Evolutionary conservation across 139 green algal genomes (phyloP).

Genomic region (Auxenochlorella pyrenoidosa): DNA sequence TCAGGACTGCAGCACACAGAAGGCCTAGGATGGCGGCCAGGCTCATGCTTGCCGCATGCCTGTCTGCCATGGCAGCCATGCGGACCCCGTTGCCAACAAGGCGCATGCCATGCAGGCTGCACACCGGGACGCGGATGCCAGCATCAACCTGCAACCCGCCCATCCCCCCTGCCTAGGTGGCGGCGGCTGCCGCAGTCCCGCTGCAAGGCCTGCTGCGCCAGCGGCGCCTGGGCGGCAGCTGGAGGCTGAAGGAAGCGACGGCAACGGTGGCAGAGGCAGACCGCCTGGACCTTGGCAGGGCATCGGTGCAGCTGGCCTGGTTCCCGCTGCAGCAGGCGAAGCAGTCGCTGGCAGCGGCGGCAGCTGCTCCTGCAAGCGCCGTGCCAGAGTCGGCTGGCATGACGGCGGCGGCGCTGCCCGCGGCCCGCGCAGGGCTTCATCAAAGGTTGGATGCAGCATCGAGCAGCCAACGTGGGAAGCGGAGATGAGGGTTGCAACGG

Average conservation of each 20-base stretch:
- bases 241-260: conserved; percentile 32
- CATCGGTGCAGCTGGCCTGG: conserved; percentile 33
- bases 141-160: too few species aligned
- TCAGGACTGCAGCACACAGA: too few species aligned
- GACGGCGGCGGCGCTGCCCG: too few species aligned
- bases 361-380: background rate
- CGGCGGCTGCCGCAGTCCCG: conserved; percentile 13
- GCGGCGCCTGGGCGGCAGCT: conserved; percentile 7
- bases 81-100: too few species aligned
- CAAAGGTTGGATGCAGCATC: background rate
- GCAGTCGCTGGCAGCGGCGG: background rate
- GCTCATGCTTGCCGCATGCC: too few species aligned
- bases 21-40: too few species aligned
- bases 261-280: conserved; percentile 12
- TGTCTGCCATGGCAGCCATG: too few species aligned
- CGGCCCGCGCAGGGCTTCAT: too few species aligned
- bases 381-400: too few species aligned
- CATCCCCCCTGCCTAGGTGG: background rate
- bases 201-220: conserved; percentile 12
- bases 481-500: background rate
- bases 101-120: too few species aligned
- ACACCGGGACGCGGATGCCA: too few species aligned
- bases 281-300: conserved; percentile 31
- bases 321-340: conserved; percentile 12
- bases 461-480: background rate